Base-by-base conservation (phyloP, 352 stramenopile species). In the Globisporangium radiosum region DNA sequence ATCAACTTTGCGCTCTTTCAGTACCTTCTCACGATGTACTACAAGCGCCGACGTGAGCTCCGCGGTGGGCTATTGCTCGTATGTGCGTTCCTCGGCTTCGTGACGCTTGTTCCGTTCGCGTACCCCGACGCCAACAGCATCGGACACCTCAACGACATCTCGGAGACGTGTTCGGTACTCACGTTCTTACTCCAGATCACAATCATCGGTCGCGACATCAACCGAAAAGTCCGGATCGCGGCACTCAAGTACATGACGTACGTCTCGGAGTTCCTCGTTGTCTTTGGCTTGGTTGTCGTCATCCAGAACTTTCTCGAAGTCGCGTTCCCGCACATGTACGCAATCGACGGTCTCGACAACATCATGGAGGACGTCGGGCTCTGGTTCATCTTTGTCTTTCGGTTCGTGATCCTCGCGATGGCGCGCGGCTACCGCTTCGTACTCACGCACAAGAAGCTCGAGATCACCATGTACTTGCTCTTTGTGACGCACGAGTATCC, bases 1-100 rank as follows among this genome's bases (percentile, higher is more conserved):
- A 56, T 78, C 19, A 81, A 77, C 65, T 81, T 71, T 44, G 66
- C 70, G 5, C 53, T 80, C n/a, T 60, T 81, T 39, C 56, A 72
- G 48, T 81, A 81, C 52, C 65, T 81, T 11, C 1, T 63, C 2
- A 47, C 43, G 2, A 63, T 78, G 47, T 81, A 73, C 60, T 73
- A 54, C 52, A 38, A 47, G 15, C 52, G 52, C 38, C 52, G 52
- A 4, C 14, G 39, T 37, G 25, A 59, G 39, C 54, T 10, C 5
- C 40, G 11, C 25, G 25, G 6, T 17, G 11, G 7, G 13, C 11
- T 54, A 10, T 19, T 73, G 13, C 19, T 69, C 38, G 37, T 60
- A 4, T 53, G 56, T 14, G 57, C 60, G 0, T 64, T 71, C 36
- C 5, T 71, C 17, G 55, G 56, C 4, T 71, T 74, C 47, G 59